Conservation (phyloP, 768 basidiomycete genomes). For the Lepiota brunneoincarnata region DNA sequence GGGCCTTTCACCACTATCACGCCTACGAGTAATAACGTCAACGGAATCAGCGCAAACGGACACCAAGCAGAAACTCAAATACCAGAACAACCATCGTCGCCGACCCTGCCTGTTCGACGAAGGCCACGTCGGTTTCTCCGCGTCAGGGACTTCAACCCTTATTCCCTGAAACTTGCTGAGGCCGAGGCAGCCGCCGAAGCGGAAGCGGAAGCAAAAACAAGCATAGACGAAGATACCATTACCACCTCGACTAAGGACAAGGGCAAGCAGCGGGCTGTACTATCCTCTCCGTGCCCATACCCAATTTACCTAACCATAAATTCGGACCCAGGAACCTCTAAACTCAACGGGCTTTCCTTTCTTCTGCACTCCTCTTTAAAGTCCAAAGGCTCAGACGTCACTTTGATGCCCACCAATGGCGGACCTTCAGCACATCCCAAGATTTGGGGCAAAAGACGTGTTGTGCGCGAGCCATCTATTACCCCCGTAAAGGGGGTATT, state of each 20-base stretch:
- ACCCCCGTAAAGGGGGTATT: slow-evolving; percentile 45
- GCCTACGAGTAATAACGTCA: not conserved
- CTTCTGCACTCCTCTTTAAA: not conserved
- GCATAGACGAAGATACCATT: not conserved
- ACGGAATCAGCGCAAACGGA: not conserved
- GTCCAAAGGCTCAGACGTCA: not conserved
- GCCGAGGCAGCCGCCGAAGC: slow-evolving; percentile 3
- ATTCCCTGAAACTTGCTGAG: slow-evolving; percentile 21
- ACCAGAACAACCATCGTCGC: not conserved
- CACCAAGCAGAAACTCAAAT: not conserved
- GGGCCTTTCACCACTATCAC: not conserved
- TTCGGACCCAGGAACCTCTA: not conserved
- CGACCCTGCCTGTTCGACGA: not conserved
- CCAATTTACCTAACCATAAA: slow-evolving; percentile 1
- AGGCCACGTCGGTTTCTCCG: slow-evolving; percentile 23
- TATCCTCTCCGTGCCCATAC: not conserved
- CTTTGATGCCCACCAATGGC: not conserved
- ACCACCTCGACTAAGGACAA: slow-evolving; percentile 18
- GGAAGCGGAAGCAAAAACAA: not conserved
- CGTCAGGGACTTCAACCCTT: slow-evolving; percentile 31
- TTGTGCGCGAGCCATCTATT: slow-evolving; percentile 39
- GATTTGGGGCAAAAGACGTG: slow-evolving; percentile 29
- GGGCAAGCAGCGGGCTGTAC: slow-evolving; percentile 19
- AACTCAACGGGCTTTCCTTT: not conserved
- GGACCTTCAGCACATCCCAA: slow-evolving; percentile 2